Percentiles rank a stretch among this genome's conserved stretches.
These are phyloP conservation scores for Asterionellopsis glacialis DNA, from an alignment of 108 stramenopile species.

Conservation along the genomic window DNA sequence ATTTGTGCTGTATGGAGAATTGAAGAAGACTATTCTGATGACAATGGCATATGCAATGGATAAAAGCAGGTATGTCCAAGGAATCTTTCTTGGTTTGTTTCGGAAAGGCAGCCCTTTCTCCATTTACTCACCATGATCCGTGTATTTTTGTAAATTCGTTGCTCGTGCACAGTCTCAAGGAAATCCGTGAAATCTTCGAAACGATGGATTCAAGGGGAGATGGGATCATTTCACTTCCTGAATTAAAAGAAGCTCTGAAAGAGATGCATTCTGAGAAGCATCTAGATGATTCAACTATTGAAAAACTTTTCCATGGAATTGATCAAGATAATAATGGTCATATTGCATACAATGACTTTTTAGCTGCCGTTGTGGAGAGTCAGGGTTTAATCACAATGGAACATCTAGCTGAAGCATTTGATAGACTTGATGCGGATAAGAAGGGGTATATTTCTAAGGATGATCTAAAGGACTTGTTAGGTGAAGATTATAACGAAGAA, in stretches of 20 bases:
- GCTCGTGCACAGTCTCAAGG: constrained; percentile 35
- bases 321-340: constrained; percentile 65
- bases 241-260: constrained; percentile 62
- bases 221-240: constrained; percentile 66
- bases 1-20: constrained; percentile 35
- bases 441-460: constrained; percentile 64
- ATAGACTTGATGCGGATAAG: constrained; percentile 62
- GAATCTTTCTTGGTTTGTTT: neutral
- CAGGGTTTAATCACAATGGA: constrained; percentile 60
- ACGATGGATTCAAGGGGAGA: constrained; percentile 63
- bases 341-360: constrained; percentile 69
- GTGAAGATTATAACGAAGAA: constrained; percentile 53
- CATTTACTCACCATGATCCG: neutral
- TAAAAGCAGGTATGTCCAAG: constrained; percentile 10
- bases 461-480: constrained; percentile 52
- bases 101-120: neutral
- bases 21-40: constrained; percentile 55
- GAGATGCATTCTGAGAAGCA: constrained; percentile 24
- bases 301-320: constrained; percentile 50
- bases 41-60: constrained; percentile 66
- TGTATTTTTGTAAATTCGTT: no score
- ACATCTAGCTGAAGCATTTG: constrained; percentile 67
- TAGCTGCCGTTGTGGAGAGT: constrained; percentile 66
- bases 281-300: constrained; percentile 40
- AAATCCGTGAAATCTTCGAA: constrained; percentile 64